These are phyloP conservation scores for Trichoderma asperelloides DNA, from an alignment of 495 filamentous ascomycete genomes.

Conservation along the genomic window DNA sequence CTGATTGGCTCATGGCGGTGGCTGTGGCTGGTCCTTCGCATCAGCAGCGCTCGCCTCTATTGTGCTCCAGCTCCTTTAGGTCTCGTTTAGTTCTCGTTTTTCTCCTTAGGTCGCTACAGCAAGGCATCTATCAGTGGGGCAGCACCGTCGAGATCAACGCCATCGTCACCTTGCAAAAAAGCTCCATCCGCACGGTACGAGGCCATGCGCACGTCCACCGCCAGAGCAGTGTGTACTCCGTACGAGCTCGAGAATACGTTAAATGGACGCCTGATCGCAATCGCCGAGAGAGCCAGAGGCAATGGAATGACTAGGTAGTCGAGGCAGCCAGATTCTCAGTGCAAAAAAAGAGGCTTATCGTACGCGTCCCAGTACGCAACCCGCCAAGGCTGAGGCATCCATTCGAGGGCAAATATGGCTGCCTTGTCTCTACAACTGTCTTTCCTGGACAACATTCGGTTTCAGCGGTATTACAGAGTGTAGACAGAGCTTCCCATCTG, in stretches of 20 bases:
- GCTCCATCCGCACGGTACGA: background rate
- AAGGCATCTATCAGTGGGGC: background rate
- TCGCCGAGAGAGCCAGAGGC: background rate
- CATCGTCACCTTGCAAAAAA: background rate
- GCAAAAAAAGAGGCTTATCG: background rate
- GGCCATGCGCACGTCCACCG: background rate
- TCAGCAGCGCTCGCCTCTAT: background rate
- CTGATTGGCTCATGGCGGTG: slow-evolving; percentile 3
- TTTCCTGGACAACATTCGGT: background rate
- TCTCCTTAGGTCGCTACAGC: background rate
- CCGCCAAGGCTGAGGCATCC: slow-evolving; percentile 1
- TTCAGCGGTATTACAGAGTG: background rate
- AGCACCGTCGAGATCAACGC: background rate
- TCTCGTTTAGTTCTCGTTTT: background rate
- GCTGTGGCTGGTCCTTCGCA: background rate
- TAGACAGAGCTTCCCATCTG: no score
- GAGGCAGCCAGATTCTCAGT: background rate
- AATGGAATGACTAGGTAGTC: background rate
- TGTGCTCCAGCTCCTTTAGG: background rate
- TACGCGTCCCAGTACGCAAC: background rate
- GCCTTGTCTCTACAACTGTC: background rate
- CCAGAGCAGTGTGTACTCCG: background rate
- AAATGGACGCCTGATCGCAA: background rate
- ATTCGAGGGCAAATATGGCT: background rate
- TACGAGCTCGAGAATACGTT: background rate